Base-by-base conservation (phyloP, 257 asterid species). In the Jacaranda mimosifolia region DNA sequence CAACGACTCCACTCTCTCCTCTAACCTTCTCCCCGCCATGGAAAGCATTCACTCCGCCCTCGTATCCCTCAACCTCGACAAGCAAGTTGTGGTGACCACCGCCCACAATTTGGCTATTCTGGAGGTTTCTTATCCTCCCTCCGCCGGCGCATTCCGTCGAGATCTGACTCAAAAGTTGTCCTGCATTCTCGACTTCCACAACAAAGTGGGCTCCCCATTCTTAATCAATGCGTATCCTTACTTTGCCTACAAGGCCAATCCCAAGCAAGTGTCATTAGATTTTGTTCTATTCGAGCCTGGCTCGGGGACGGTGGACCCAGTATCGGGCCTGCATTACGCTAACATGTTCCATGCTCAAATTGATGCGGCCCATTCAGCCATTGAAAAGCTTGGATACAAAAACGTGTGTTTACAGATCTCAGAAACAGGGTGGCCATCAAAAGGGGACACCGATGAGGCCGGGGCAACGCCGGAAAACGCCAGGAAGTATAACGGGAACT, bases 361-460 rank as follows among this genome's bases (percentile, higher is more conserved):
- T 46, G 98, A 94, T 79, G 98, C 97, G 3, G 92, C 94, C 5
- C 84, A 92, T 51, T 79, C 92, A 0, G 98, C 98, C 2, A 55
- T 90, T 68, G 89, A 89, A 68, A 79, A 82, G 67, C 63, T 94
- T 7, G 97, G 97, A 35, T 94, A 87, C 78, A 83, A 86, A 72
- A 88, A 88, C 45, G 93, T 90, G 21, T 78, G 91, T 38, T 72
- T 94, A n/a, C 97, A 94, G 91, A 86, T 94, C 80, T 90, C 98
- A 45, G 98, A 94, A 73, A 90, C 98, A 0, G 98, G 98, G 5
- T 94, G 98, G 98, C 97, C 98, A 59, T 90, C 97, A 38, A 89
- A 87, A 38, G 98, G 98, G 13, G 98, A 94, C 80, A 66, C 81
- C 11, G 91, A 91, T 59, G 98, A 94, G 86, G 84, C 90, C 13